Evolutionary conservation across 2,329 filamentous ascomycete genomes (phyloP), one percentile per base, ranked within the genome.

Genomic region (Diaporthe batatas): DNA sequence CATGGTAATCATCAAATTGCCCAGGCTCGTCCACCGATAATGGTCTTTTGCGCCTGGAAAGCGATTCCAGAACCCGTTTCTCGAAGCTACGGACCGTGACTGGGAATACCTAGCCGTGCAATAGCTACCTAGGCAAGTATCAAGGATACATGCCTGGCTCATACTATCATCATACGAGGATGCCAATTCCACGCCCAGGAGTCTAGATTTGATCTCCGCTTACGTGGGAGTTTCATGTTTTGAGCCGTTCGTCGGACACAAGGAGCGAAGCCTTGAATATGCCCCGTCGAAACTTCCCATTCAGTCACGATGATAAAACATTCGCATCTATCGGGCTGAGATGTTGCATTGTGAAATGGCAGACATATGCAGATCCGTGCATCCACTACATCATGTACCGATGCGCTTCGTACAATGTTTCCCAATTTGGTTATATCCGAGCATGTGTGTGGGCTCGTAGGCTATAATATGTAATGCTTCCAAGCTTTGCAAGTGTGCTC

Each of bases 391-490:
- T 8, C 32, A 54, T 6, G 18, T 32, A 7, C 16, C 25, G 29
- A 32, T 54, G 51, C 21, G 51, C 51, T 25, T 54, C 51, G 51
- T 54, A 54, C 12, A 54, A 54, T 32, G 25, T 21, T 54, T 54
- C 51, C 51, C 25, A 54, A 54, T 54, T 8, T 54, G 51, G 51
- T 18, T 54, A 29, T 32, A 16, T 54, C 51, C 25, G 51, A 54
- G 51, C 14, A 54, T 32, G 51, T 18, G 16, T 32, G 32, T 29
- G 12, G 51, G 23, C 25, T 54, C 12, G 18, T 12, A 14, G 23
- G 11, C 11, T 54, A 16, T 32, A 23, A 54, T 54, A 29, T 29
- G 29, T 29, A 29, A 29, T 29, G 29, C 29, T 29, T 29, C 29
- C 29, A 2, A 29, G 29, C 25, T 32, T 54, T 54, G 51, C 23